Percentiles rank a stretch among this genome's conserved stretches.
Conservation (phyloP, 441 rosid species). For the Hypseocharis bilobata region DNA sequence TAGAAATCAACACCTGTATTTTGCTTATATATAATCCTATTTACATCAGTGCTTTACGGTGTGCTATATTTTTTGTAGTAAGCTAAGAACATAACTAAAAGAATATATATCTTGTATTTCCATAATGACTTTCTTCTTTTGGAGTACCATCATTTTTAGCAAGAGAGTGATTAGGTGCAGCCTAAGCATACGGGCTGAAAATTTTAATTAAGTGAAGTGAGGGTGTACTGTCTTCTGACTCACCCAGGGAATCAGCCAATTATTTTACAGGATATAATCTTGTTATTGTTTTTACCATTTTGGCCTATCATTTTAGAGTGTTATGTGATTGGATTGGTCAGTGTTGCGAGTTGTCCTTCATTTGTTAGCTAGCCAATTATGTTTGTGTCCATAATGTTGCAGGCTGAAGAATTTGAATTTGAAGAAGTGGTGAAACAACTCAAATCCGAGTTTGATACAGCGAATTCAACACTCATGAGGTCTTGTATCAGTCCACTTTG, state of each 20-base stretch:
- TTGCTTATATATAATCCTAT: background rate
- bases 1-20: background rate
- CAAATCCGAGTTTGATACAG: conserved; percentile 43
- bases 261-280: background rate
- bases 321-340: background rate
- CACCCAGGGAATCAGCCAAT: background rate
- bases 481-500: conserved; percentile 18
- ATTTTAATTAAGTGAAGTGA: no score
- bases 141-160: no score
- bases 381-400: conserved; percentile 18
- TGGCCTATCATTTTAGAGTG: conserved; percentile 3
- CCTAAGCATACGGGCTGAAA: no score
- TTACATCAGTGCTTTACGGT: background rate
- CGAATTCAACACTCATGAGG: conserved; percentile 49
- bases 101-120: background rate
- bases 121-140: no score
- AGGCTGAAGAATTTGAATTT: conserved; percentile 82
- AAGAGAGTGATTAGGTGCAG: no score
- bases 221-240: background rate
- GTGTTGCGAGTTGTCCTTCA: conserved; percentile 2
- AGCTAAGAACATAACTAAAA: background rate
- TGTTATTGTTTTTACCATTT: conserved; percentile 9
- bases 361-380: conserved; percentile 1
- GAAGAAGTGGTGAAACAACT: conserved; percentile 59
- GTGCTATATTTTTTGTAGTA: background rate